These are phyloP conservation scores for Colletotrichum camelliae DNA, from an alignment of 2,329 filamentous ascomycete species.

Conservation along the genomic window DNA sequence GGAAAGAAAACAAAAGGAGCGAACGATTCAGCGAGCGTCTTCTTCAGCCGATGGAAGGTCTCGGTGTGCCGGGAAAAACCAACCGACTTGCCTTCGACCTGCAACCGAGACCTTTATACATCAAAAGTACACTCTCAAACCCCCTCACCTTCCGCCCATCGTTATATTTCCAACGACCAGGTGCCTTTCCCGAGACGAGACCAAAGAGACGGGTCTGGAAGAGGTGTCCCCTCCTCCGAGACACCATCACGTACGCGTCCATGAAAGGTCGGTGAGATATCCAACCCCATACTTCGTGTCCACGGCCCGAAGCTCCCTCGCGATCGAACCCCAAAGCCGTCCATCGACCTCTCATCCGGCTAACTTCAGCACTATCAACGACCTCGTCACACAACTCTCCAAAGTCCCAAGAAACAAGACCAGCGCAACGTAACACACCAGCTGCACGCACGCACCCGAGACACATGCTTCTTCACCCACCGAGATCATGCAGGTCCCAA, in stretches of 20 bases:
- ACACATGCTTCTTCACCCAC: neutral
- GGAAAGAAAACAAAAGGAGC: neutral
- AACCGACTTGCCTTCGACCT: neutral
- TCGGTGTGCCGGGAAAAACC: neutral
- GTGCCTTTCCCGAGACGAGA: neutral
- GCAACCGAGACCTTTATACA: constrained; percentile 5
- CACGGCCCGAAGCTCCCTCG: neutral
- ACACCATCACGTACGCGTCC: neutral
- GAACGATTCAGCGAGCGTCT: neutral
- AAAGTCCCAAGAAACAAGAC: neutral
- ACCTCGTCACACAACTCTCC: neutral
- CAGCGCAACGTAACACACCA: neutral
- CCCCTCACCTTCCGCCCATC: neutral
- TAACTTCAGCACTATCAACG: neutral
- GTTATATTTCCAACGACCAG: neutral
- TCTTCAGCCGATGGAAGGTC: neutral
- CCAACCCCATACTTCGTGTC: neutral
- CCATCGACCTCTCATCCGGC: neutral
- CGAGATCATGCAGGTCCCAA: constrained; percentile 1
- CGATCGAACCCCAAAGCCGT: neutral
- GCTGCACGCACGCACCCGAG: constrained; percentile 3
- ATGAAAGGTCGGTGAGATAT: neutral
- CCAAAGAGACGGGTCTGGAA: neutral
- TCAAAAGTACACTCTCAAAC: neutral
- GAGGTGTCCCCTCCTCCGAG: neutral